Base-by-base conservation (phyloP, 1,139 yeast genomes). In the Suhomyces taliae region DNA sequence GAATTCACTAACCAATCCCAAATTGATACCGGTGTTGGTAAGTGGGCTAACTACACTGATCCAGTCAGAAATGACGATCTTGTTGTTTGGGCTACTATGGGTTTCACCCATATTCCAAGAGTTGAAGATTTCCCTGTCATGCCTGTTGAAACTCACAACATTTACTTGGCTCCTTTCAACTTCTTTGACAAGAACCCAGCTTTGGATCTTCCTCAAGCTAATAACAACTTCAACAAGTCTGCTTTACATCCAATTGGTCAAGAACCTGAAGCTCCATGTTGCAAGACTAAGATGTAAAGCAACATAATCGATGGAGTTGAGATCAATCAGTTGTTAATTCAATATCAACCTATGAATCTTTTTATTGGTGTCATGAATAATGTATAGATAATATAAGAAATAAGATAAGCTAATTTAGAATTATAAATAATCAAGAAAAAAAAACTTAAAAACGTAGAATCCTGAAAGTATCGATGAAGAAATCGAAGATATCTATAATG, bases 101-200 rank as follows among this genome's bases (percentile, higher is more conserved):
- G 91, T 31, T 80, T 89, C 72, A 89, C 96, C 27, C 96, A 89
- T 65, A 82, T 88, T 61, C 95, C 95, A 57, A 81, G 91, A 61
- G 86, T 86, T 34, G 96, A 89, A 72, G 96, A 89, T 68, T 89
- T 87, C 87, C 96, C 96, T 45, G 95, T 89, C 52, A 89, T 89
- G 96, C 95, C 96, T 38, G 87, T 84, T 49, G 96, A 89, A 72
- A 82, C 82, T 57, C 79, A 75, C 60, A 85, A 79, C 63, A 83
- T 88, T 57, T 78, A 82, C 52, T 76, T 89, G 53, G 76, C 79
- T 45, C 96, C 96, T 45, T 72, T 78, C 60, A 89, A 89, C 53
- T 89, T 89, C 81, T 89, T 87, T 66, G 83, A 83, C 57, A 82
- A 72, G 64, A 88, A 88, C 67, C 96, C 96, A 27, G 91, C 91